Percentiles rank a stretch among this genome's conserved stretches.
Conservation (phyloP, 2,329 filamentous ascomycete genomes). For the Fusarium newnesense region DNA sequence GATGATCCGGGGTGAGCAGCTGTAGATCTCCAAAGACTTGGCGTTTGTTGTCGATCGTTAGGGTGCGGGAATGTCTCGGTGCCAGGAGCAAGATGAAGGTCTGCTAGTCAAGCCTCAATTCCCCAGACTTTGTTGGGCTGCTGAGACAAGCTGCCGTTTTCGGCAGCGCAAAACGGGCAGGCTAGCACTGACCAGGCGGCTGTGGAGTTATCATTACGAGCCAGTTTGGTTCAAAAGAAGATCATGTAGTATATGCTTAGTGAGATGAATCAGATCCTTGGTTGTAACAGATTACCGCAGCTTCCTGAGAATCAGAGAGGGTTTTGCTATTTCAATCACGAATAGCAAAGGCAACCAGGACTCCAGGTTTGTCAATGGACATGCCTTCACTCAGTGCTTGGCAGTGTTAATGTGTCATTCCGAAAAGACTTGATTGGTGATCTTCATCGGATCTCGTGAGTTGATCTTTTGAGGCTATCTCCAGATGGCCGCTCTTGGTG, state of each 20-base stretch:
- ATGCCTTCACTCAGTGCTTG: not conserved
- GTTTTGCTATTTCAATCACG: no score
- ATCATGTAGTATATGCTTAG: not conserved
- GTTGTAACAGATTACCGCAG: no score
- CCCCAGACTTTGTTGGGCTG: not conserved
- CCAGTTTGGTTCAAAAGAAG: not conserved
- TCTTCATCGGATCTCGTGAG: not conserved
- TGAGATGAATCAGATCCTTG: not conserved
- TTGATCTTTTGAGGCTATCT: constrained; percentile 3
- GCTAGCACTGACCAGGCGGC: not conserved
- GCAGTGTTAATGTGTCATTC: not conserved
- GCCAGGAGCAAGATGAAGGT: not conserved
- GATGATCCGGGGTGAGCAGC: constrained; percentile 1
- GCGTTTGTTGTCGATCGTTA: constrained; percentile 1
- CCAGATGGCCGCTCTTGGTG: not conserved
- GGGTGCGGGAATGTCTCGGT: constrained; percentile 5
- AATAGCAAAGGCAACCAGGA: not conserved
- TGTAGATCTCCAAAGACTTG: not conserved
- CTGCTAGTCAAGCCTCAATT: constrained; percentile 19
- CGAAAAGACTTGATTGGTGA: not conserved
- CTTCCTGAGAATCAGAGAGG: not conserved
- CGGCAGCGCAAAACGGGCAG: constrained; percentile 9
- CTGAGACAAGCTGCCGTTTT: constrained; percentile 1
- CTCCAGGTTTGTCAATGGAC: not conserved
- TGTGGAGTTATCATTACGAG: constrained; percentile 19